Evolutionary conservation across 352 stramenopile genomes (phyloP), one percentile per base, ranked within the genome.

Genomic region (Phytopythium oedochilum): DNA sequence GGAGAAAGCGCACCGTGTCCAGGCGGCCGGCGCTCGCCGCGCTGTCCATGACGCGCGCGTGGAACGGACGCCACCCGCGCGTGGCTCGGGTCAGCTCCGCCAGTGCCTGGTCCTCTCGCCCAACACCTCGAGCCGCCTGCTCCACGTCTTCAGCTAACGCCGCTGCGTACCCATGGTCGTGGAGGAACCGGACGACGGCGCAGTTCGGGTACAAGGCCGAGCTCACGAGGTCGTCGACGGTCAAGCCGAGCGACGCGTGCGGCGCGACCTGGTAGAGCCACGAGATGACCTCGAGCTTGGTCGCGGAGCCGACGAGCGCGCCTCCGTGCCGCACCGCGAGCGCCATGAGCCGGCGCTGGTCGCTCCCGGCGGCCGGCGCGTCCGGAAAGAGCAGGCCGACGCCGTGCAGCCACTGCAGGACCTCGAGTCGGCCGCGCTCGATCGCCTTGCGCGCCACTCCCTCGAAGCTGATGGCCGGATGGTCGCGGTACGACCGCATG

Each of bases 271-370:
- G 9, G 47, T 44, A 54, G 11, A 76, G 52, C 68, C 64, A 76
- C 52, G 61, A 31, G 8, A 76, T 44, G 58, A 76, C 71, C 23
- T 71, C 61, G 36, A 73, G 26, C 39, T 66, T 60, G 3, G 12
- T 28, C 0, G 32, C 36, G 1, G 59, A 57, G 9, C 34, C 23
- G 17, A 4, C 12, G 10, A 69, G 26, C 2, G 26, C 50, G 2
- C 67, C 53, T 10, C 58, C 70, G 42, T 71, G 72, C 7, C 59
- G 52, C 3, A 73, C 48, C 0, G 68, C 64, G 52, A 66, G 70
- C n/a, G 31, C 47, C 47, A 44, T 20, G 31, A 54, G 47, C 3
- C 32, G 29, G 10, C 46, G 28, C 18, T 39, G 29, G 32, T 44
- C 47, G 23, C 31, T 29, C 11, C 61, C 61, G 1, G 50, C 23